phyloP scores from a whole-genome alignment of 2,329 filamentous ascomycete species.

The Pseudogymnoascus sp. region DNA sequence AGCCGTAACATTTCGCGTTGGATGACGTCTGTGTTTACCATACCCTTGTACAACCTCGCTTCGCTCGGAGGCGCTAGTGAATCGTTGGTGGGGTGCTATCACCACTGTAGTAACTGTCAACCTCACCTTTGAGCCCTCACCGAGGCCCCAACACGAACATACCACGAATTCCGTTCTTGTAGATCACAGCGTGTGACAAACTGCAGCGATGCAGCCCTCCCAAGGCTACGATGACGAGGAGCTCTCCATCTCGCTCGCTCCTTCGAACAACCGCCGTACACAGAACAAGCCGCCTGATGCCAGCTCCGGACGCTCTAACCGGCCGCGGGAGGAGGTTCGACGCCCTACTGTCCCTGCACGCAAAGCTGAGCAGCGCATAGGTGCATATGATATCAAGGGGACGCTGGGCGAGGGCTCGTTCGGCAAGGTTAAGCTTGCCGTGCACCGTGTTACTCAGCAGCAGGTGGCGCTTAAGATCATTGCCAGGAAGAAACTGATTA shows the following conservation, averaged over 20 bases:
- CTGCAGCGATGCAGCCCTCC: constrained; percentile 10
- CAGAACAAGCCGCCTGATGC: constrained; percentile 30
- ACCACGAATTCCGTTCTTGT: neutral
- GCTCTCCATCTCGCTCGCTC: constrained; percentile 69
- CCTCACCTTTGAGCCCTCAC: constrained; percentile 7
- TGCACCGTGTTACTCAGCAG: constrained; percentile 85
- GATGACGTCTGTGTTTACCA: constrained; percentile 6
- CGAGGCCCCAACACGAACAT: constrained; percentile 5
- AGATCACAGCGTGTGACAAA: constrained; percentile 1
- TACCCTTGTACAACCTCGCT: constrained; percentile 6
- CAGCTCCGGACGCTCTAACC: constrained; percentile 18
- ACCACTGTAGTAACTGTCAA: constrained; percentile 3
- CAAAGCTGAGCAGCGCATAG: constrained; percentile 76
- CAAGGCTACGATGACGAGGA: constrained; percentile 69
- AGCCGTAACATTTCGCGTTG: neutral
- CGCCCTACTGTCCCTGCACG: constrained; percentile 25
- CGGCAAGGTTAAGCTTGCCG: constrained; percentile 95
- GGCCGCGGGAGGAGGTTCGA: constrained; percentile 18
- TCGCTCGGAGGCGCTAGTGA: constrained; percentile 8
- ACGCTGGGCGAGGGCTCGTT: constrained; percentile 96
- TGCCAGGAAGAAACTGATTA: constrained; percentile 89
- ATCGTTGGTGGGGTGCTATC: constrained; percentile 7
- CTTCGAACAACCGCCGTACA: constrained; percentile 54
- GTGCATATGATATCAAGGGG: constrained; percentile 83
- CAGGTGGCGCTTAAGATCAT: constrained; percentile 98